Percentiles rank a stretch among this genome's conserved stretches.
phyloP scores from a whole-genome alignment of 257 asterid species.

The Solanum chiquidenum region DNA sequence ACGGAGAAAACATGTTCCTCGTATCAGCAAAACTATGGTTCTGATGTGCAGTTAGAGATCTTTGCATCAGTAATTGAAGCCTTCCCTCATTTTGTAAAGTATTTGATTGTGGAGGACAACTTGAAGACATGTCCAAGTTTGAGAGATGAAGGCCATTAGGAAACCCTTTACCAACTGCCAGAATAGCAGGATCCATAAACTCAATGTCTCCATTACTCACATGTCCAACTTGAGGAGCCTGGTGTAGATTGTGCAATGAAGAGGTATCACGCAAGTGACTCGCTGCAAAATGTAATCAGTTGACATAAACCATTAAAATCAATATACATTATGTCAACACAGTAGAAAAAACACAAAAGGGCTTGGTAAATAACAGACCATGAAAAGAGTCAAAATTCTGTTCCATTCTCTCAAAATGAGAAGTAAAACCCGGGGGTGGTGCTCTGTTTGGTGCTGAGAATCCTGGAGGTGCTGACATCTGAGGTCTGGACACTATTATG shows the following conservation, averaged over 20 bases:
- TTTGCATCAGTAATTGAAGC: conserved; percentile 52
- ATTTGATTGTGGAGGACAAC: conserved; percentile 42
- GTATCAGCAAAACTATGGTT: conserved; percentile 46
- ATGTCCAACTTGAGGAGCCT: conserved; percentile 33
- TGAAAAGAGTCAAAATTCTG: conserved; percentile 33
- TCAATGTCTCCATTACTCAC: conserved; percentile 57
- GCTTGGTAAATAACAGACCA: conserved; percentile 30
- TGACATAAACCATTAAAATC: background rate
- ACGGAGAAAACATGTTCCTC: conserved; percentile 34
- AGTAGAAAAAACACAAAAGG: background rate
- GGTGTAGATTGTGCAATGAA: conserved; percentile 50
- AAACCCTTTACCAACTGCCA: conserved; percentile 91
- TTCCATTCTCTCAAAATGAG: conserved; percentile 54
- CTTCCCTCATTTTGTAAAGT: conserved; percentile 51
- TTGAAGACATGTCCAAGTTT: conserved; percentile 45
- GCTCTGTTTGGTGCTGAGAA: conserved; percentile 62
- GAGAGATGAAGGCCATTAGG: conserved; percentile 43
- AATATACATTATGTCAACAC: background rate
- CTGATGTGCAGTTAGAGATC: conserved; percentile 56
- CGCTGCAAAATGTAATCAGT: conserved; percentile 36
- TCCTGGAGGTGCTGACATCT: conserved; percentile 92
- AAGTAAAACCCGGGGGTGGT: conserved; percentile 84
- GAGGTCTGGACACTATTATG: conserved; percentile 62
- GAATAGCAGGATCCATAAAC: conserved; percentile 93
- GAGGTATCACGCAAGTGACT: conserved; percentile 37